phyloP scores from a whole-genome alignment of 1,284 basidiomycete species.

The Fomitopsis pinicola region DNA sequence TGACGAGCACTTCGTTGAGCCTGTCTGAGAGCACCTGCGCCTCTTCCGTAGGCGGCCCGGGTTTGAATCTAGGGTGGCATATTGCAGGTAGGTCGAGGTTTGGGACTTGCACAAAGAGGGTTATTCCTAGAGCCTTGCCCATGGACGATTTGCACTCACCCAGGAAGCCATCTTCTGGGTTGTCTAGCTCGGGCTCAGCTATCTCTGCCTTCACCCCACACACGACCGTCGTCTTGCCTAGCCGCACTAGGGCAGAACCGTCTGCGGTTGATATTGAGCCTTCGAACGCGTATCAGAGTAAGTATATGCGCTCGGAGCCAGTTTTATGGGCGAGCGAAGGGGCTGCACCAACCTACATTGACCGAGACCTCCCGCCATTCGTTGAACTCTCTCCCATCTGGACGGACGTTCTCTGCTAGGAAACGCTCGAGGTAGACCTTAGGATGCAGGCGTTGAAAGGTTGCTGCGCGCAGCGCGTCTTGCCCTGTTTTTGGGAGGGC shows the following conservation, averaged over 20 bases:
- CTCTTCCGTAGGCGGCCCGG: conserved; percentile 90
- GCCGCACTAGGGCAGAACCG: conserved; percentile 84
- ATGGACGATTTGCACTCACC: conserved; percentile 43
- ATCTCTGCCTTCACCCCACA: conserved; percentile 96
- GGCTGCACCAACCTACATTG: conserved; percentile 59
- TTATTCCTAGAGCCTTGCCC: neutral
- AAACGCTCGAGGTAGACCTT: conserved; percentile 78
- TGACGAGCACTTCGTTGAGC: conserved; percentile 70
- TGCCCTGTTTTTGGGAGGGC: conserved; percentile 12
- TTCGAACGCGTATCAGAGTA: conserved; percentile 17
- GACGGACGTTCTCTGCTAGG: conserved; percentile 63
- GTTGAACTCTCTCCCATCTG: conserved; percentile 66
- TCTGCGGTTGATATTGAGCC: conserved; percentile 90
- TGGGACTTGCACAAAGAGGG: conserved; percentile 45
- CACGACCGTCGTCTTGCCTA: conserved; percentile 88
- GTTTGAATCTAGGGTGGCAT: conserved; percentile 90
- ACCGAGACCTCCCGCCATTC: conserved; percentile 68
- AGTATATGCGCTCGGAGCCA: neutral
- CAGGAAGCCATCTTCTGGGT: conserved; percentile 74
- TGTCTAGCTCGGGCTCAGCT: conserved; percentile 79
- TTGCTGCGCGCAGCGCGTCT: conserved; percentile 51
- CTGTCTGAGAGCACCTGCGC: conserved; percentile 85
- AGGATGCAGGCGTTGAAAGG: conserved; percentile 83
- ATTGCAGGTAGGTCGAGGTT: conserved; percentile 91
- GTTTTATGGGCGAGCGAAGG: neutral